A percentile compares a stretch with the other conserved stretches of the same genome.
Conservation (phyloP, 192 early-diverging fungal species). For the Entomortierella parvispora region DNA sequence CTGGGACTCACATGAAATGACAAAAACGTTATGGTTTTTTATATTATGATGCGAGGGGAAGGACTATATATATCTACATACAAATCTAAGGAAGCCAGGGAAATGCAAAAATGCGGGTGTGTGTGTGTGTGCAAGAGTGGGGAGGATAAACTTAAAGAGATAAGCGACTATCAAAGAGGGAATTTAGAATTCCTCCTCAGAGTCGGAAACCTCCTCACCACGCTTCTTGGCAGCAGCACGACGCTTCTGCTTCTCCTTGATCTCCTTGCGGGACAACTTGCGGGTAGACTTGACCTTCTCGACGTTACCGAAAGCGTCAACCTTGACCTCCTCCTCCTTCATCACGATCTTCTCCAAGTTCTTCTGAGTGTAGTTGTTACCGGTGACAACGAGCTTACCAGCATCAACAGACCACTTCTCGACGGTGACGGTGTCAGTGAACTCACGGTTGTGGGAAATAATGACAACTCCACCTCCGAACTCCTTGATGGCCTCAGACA, state of each 20-base stretch:
- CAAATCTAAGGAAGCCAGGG: neutral
- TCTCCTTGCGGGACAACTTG: slow-evolving; percentile 63
- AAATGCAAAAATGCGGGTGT: neutral
- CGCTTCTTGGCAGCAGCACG: slow-evolving; percentile 66
- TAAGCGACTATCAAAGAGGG: neutral
- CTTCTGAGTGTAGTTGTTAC: slow-evolving; percentile 63
- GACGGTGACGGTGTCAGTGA: slow-evolving; percentile 74
- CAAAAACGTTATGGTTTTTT: neutral
- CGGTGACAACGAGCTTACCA: slow-evolving; percentile 61
- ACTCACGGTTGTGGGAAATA: slow-evolving; percentile 87
- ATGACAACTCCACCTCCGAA: slow-evolving; percentile 87
- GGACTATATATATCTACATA: neutral
- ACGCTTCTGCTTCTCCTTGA: slow-evolving; percentile 68
- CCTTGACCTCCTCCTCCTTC: slow-evolving; percentile 58
- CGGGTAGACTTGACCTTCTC: slow-evolving; percentile 74
- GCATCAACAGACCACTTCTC: slow-evolving; percentile 82
- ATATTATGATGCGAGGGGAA: neutral
- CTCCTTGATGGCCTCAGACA: slow-evolving; percentile 79
- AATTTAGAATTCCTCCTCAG: slow-evolving; percentile 58
- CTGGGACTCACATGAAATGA: too few relatives aligned
- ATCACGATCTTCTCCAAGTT: slow-evolving; percentile 57
- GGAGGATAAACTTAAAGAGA: neutral
- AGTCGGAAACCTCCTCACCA: slow-evolving; percentile 62
- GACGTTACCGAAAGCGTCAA: slow-evolving; percentile 83
- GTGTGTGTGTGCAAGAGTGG: neutral